phyloP scores from a whole-genome alignment of 148 eudicot species.

The Suaeda aralocaspica region DNA sequence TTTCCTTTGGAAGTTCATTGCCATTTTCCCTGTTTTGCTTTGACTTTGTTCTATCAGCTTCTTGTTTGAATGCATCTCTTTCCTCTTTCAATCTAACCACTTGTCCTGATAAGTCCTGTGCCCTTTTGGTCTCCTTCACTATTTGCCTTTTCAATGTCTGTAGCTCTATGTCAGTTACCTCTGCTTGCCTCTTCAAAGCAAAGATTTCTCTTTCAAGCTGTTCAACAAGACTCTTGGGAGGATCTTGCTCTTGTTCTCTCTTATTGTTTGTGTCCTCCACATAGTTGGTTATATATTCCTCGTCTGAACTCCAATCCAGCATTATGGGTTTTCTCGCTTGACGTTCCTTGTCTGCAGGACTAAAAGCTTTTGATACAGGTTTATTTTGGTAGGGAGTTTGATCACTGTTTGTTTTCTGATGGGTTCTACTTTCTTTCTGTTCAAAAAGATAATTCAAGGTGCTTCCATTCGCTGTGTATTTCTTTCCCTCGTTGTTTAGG shows the following conservation, averaged over 20 bases:
- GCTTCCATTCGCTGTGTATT: slow-evolving; percentile 26
- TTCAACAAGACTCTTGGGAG: slow-evolving; percentile 38
- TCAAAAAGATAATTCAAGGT: slow-evolving; percentile 25
- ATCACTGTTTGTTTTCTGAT: no score
- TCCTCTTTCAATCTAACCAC: slow-evolving; percentile 55
- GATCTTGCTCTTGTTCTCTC: slow-evolving; percentile 32
- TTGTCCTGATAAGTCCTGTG: slow-evolving; percentile 58
- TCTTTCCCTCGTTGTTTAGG: slow-evolving; percentile 27
- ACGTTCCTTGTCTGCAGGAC: slow-evolving; percentile 17
- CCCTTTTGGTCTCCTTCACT: slow-evolving; percentile 68
- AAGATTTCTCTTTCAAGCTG: slow-evolving; percentile 44
- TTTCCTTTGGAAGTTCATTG: slow-evolving; percentile 30
- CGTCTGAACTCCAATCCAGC: slow-evolving; percentile 50
- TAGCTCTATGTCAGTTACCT: slow-evolving; percentile 72
- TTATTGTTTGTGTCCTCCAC: slow-evolving; percentile 33
- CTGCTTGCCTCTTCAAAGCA: slow-evolving; percentile 62
- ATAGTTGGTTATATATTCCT: slow-evolving; percentile 35
- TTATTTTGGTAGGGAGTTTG: no score
- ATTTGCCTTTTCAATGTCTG: slow-evolving; percentile 77
- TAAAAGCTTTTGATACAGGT: slow-evolving; percentile 23
- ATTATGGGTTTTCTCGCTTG: slow-evolving; percentile 24
- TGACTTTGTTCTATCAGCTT: slow-evolving; percentile 49
- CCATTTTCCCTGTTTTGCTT: slow-evolving; percentile 14
- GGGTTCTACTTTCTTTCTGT: slow-evolving; percentile 20
- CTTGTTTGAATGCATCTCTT: slow-evolving; percentile 46